phyloP scores from a whole-genome alignment of 202 grass and related monocot species.

The Thinopyrum obtusiflorum region DNA sequence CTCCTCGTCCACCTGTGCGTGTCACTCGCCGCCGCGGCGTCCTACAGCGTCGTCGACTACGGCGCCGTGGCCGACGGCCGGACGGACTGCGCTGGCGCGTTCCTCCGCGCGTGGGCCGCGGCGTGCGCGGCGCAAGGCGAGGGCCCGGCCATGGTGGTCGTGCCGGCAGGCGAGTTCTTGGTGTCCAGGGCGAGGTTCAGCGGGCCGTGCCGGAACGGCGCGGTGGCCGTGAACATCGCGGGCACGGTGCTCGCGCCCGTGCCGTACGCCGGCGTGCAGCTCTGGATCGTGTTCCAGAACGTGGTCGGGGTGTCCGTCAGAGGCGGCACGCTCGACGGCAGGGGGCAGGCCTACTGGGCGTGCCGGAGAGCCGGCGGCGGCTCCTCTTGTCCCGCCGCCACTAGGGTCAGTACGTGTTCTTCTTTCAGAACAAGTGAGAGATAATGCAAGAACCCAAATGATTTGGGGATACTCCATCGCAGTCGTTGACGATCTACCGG shows the following conservation, averaged over 20 bases:
- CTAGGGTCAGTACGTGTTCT: conserved; percentile 2
- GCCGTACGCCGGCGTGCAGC: conserved; percentile 14
- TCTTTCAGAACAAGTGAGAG: too few relatives aligned
- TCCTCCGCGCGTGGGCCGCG: conserved; percentile 42
- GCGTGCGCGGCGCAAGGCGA: conserved; percentile 23
- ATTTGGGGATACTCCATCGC: neutral
- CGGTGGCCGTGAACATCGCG: conserved; percentile 29
- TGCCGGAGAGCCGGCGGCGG: conserved; percentile 39
- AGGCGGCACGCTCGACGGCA: conserved; percentile 52
- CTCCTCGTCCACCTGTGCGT: neutral
- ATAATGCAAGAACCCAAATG: neutral
- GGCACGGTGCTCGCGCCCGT: conserved; percentile 46
- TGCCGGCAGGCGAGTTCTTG: conserved; percentile 41
- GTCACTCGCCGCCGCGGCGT: neutral
- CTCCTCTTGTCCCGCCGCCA: conserved; percentile 27
- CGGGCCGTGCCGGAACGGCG: conserved; percentile 42
- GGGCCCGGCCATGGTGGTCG: conserved; percentile 23
- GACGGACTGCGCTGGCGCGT: conserved; percentile 33
- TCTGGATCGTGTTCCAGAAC: conserved; percentile 50
- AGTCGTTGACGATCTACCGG: conserved; percentile 37
- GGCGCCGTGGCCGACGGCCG: conserved; percentile 40
- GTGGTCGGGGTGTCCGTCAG: conserved; percentile 45
- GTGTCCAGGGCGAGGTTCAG: conserved; percentile 39
- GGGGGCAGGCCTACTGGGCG: conserved; percentile 41
- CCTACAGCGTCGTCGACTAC: conserved; percentile 45